Evolutionary conservation across 2,329 filamentous ascomycete genomes (phyloP).

Genomic region (Aureobasidium sp.): DNA sequence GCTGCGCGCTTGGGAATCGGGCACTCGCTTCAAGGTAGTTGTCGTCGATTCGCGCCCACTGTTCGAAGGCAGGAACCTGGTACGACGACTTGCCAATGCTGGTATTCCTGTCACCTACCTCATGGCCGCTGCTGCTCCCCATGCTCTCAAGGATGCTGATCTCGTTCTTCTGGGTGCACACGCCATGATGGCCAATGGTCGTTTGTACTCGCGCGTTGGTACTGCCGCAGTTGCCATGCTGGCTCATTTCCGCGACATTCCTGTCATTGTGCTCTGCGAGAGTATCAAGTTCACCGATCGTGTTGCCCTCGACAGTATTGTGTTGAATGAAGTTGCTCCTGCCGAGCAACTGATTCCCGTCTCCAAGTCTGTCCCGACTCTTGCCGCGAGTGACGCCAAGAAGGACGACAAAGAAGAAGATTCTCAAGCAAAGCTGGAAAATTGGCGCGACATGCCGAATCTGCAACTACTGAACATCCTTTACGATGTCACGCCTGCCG

Average conservation of each 20-base stretch:
- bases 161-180: conserved; percentile 81
- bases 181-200: conserved; percentile 91
- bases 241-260: conserved; percentile 66
- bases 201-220: conserved; percentile 79
- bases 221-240: conserved; percentile 82
- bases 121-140: conserved; percentile 68
- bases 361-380: neutral
- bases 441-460: conserved; percentile 53
- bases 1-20: conserved; percentile 60
- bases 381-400: conserved; percentile 4
- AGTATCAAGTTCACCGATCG: conserved; percentile 91
- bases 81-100: conserved; percentile 59
- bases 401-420: conserved; percentile 28
- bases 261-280: conserved; percentile 86
- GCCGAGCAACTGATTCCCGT: conserved; percentile 53
- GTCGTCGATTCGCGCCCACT: conserved; percentile 71
- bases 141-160: conserved; percentile 63
- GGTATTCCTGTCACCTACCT: conserved; percentile 76
- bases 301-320: conserved; percentile 85
- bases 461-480: conserved; percentile 66
- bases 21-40: conserved; percentile 74
- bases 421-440: conserved; percentile 33
- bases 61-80: conserved; percentile 64
- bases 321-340: conserved; percentile 85
- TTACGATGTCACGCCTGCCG: conserved; percentile 85